Evolutionary conservation across 805 yeast species (phyloP).

Genomic region (Blastobotrys robertii): DNA sequence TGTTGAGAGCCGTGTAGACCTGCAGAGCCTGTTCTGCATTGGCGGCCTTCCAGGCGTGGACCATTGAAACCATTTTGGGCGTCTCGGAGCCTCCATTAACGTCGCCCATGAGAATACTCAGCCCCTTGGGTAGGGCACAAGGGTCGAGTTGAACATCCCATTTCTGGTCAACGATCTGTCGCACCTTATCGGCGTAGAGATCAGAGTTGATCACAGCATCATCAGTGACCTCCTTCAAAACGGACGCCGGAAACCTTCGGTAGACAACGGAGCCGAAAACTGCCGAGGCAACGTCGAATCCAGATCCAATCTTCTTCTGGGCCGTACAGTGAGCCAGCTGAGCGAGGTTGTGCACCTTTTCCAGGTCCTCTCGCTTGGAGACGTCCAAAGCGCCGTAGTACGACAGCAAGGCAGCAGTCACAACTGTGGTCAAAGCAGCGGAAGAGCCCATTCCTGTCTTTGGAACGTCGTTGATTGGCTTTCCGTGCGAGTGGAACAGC

Average conservation of each 20-base stretch:
- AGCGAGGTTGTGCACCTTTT: constrained; percentile 66
- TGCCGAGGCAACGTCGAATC: constrained; percentile 96
- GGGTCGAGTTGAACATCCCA: constrained; percentile 41
- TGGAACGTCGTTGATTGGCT: constrained; percentile 59
- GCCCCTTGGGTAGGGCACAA: constrained; percentile 57
- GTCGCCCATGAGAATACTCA: constrained; percentile 84
- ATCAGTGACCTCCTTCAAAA: constrained; percentile 28
- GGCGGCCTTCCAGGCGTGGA: constrained; percentile 55
- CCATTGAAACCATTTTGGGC: constrained; percentile 75
- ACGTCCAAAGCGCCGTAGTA: constrained; percentile 33
- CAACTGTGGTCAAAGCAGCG: constrained; percentile 81
- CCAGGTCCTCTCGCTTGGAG: constrained; percentile 16
- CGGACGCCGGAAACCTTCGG: constrained; percentile 56
- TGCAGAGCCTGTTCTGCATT: constrained; percentile 41
- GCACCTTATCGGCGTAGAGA: constrained; percentile 27
- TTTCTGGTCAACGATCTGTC: constrained; percentile 29
- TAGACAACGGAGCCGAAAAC: constrained; percentile 82
- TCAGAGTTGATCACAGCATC: constrained; percentile 23
- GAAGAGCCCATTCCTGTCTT: constrained; percentile 96
- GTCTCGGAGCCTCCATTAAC: constrained; percentile 89
- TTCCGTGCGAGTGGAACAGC: constrained; percentile 49
- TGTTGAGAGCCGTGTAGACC: constrained; percentile 48
- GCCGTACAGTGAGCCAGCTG: constrained; percentile 91
- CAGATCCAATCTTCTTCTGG: constrained; percentile 92
- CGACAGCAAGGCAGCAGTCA: constrained; percentile 59